Percentiles rank a stretch among this genome's conserved stretches.
phyloP scores from a whole-genome alignment of 805 yeast genomes.

The Saccharomyces paradoxus region DNA sequence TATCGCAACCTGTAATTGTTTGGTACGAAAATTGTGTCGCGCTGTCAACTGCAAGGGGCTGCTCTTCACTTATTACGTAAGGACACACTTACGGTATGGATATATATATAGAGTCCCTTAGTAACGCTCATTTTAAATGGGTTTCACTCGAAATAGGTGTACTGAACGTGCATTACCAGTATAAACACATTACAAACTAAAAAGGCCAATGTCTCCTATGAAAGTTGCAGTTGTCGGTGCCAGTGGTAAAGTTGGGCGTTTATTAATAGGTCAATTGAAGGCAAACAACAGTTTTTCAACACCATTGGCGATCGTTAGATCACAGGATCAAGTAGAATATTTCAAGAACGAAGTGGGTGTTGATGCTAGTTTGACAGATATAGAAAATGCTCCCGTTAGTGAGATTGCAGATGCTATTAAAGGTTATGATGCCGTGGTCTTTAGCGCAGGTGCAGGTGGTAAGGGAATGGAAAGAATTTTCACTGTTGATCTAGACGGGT shows the following conservation, averaged over 20 bases:
- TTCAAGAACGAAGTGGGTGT: constrained; percentile 34
- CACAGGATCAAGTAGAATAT: constrained; percentile 35
- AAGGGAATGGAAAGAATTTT: constrained; percentile 39
- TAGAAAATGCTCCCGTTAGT: constrained; percentile 31
- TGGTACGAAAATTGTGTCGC: background rate
- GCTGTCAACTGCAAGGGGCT: background rate
- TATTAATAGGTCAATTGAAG: constrained; percentile 33
- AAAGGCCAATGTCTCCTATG: constrained; percentile 2
- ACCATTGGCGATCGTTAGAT: constrained; percentile 41
- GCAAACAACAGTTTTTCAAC: constrained; percentile 26
- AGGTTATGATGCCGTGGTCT: constrained; percentile 49
- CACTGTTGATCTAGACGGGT: constrained; percentile 55
- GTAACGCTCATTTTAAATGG: background rate
- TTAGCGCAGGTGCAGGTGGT: constrained; percentile 59
- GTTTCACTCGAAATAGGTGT: background rate
- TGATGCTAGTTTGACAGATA: constrained; percentile 32
- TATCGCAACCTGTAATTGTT: background rate
- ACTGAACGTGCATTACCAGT: background rate
- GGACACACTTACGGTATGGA: background rate
- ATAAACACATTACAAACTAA: background rate
- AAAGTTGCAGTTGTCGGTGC: constrained; percentile 50
- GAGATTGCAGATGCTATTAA: constrained; percentile 33
- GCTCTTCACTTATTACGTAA: background rate
- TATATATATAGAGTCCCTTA: background rate
- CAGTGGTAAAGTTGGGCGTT: constrained; percentile 52